A percentile compares a stretch with the other conserved stretches of the same genome.
These are phyloP conservation scores for Letharia columbiana DNA, from an alignment of 495 filamentous ascomycete genomes.

Conservation along the genomic window DNA sequence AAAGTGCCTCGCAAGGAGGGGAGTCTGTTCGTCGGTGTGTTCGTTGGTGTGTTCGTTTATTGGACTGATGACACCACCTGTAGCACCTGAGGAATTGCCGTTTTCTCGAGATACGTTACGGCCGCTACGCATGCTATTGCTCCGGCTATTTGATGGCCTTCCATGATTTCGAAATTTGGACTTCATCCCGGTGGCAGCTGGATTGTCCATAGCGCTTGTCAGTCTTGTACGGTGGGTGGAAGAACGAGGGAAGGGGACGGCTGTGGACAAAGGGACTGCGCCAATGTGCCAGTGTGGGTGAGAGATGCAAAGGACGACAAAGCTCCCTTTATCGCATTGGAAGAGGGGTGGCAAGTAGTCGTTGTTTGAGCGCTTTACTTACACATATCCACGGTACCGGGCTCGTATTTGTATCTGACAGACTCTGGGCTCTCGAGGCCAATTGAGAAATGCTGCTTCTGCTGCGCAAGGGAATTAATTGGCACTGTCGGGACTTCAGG, in stretches of 20 bases:
- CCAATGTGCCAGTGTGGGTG: not conserved
- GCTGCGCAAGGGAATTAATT: not conserved
- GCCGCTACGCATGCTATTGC: slow-evolving; percentile 16
- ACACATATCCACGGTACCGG: slow-evolving; percentile 1
- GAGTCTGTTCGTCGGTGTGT: slow-evolving; percentile 27
- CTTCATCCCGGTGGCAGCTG: slow-evolving; percentile 18
- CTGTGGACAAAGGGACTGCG: not conserved
- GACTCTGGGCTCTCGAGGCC: not conserved
- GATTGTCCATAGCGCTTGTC: slow-evolving; percentile 14
- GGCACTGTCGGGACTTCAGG: not conserved
- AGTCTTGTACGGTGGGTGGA: slow-evolving; percentile 2
- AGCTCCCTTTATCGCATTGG: not conserved
- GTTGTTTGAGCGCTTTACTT: not conserved
- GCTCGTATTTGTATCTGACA: not conserved
- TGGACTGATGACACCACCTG: not conserved
- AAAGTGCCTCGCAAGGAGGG: slow-evolving; percentile 27
- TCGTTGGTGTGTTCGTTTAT: slow-evolving; percentile 15
- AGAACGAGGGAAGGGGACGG: not conserved
- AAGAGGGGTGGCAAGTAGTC: not conserved
- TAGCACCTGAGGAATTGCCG: not conserved
- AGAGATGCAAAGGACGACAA: not conserved
- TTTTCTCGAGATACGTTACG: slow-evolving; percentile 12
- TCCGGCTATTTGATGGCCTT: slow-evolving; percentile 17
- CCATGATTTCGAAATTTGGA: slow-evolving; percentile 14
- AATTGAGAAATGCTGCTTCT: not conserved